Conservation (phyloP, 441 rosid species). For the Geranium incanum region DNA sequence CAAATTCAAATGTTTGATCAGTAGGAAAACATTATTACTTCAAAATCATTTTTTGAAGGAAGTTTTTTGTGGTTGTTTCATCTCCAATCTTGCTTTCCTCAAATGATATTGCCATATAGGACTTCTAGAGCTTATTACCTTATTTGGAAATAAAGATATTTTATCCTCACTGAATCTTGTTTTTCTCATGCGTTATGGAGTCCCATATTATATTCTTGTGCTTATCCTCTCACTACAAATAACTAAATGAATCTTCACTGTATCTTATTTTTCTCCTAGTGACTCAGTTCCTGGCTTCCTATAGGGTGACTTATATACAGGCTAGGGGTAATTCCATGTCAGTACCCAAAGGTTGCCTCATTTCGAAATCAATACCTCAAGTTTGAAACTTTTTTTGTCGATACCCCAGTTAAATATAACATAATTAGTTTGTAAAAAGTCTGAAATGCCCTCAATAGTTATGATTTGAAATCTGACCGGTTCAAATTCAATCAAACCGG, state of each 20-base stretch:
- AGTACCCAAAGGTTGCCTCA: too few relatives aligned
- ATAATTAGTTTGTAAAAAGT: too few relatives aligned
- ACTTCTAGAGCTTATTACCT: background rate
- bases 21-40: background rate
- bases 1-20: too few relatives aligned
- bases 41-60: background rate
- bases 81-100: background rate
- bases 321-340: background rate
- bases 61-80: background rate
- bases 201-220: background rate
- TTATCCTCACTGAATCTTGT: conserved; percentile 2
- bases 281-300: background rate
- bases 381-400: too few relatives aligned
- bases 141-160: background rate
- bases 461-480: too few relatives aligned
- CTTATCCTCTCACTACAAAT: background rate
- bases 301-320: background rate
- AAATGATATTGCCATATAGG: background rate
- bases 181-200: background rate
- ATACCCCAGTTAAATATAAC: too few relatives aligned
- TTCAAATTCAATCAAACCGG: too few relatives aligned
- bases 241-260: conserved; percentile 2
- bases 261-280: background rate
- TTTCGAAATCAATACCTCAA: too few relatives aligned
- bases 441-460: too few relatives aligned